phyloP scores from a whole-genome alignment of 208 protist species.

The Trichomonas tenax region DNA sequence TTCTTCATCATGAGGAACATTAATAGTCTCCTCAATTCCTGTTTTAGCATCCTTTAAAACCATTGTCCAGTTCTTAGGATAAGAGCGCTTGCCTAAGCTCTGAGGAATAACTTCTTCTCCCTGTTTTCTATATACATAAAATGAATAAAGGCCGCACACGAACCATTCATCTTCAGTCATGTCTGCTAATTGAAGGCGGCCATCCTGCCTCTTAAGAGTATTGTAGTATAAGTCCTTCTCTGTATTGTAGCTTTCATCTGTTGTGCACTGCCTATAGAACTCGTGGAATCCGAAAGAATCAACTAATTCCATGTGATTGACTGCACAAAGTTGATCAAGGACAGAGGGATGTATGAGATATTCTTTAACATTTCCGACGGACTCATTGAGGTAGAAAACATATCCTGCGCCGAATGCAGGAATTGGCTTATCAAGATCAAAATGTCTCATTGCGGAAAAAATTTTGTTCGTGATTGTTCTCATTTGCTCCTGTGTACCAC shows the following conservation, averaged over 20 bases:
- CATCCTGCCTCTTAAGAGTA: not conserved
- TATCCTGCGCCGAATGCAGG: not conserved
- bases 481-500: not conserved
- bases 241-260: not conserved
- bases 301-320: not conserved
- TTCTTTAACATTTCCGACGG: not conserved
- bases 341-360: not conserved
- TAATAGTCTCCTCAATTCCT: not conserved
- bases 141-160: not conserved
- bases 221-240: not conserved
- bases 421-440: not conserved
- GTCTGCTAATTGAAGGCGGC: not conserved
- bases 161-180: constrained; percentile 16
- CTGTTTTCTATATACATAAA: not conserved
- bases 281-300: not conserved
- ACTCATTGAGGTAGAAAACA: not conserved
- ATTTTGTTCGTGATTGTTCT: not conserved
- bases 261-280: not conserved
- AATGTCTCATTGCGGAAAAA: not conserved
- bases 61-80: not conserved
- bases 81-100: too few relatives aligned
- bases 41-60: not conserved
- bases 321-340: not conserved
- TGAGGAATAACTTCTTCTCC: not conserved
- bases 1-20: not conserved